Evolutionary conservation across 495 filamentous ascomycete genomes (phyloP), one percentile per base, ranked within the genome.

Genomic region (Aspergillus bertholletiae): DNA sequence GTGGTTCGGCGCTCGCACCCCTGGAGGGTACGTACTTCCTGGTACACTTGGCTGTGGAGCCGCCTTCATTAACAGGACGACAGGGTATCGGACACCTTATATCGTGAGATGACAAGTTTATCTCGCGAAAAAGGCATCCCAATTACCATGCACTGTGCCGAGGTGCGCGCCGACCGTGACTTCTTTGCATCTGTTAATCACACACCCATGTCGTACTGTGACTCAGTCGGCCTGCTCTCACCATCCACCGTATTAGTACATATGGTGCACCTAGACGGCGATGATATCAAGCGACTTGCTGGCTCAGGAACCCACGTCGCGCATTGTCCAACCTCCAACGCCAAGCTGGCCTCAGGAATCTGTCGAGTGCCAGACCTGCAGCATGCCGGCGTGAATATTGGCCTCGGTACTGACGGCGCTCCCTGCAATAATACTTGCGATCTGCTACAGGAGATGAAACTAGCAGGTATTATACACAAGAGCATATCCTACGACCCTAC

Each of bases 391-490:
- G 67, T 76, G 7, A 81, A 78, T 39, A 68, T 77, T 20, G 70
- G 68, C 0, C 56, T 79, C 0, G 77, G 72, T 12, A 79, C 78
- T 2, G 74, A 81, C 41, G 78, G 78, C 4, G 78, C 77, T 1
- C 78, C 78, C 0, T 81, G 78, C 61, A 75, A 77, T 45, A 81
- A 81, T 56, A 72, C 70, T 27, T 75, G 71, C 37, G 78, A 81
- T 22, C 21, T n/a, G 23, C 7, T 23, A 3, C 44, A 7, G 20
- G 20, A n/a, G 44, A n/a, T 23, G 20, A 26, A 46, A 9, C 44
- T 7, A 28, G 75, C 77, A 0, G 74, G 64, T 5, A 80, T 81
- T 15, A 71, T 81, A 28, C 78, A 81, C 60, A 80, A 80, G 54
- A 72, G 75, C 15, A 64, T 69, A 9, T 68, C 64, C 5, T 68